A percentile compares a stretch with the other conserved stretches of the same genome.
phyloP scores from a whole-genome alignment of 164 flowering plant species.

The Stephania japonica region DNA sequence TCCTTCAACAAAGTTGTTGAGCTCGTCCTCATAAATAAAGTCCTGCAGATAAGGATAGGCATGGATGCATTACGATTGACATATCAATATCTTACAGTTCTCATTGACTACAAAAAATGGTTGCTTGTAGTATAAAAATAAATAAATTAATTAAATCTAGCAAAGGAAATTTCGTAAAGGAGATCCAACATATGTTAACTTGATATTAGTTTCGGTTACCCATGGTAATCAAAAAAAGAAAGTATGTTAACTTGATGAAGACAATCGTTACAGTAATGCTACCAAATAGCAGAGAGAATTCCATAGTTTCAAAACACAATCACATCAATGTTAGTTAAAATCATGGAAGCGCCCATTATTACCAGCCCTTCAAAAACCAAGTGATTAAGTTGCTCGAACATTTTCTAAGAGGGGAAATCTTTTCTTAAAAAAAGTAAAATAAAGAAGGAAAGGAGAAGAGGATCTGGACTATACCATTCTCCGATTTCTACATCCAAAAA shows the following conservation, averaged over 20 bases:
- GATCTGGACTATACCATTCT: slow-evolving; percentile 41
- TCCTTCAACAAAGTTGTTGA: slow-evolving; percentile 49
- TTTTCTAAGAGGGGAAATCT: too few species aligned
- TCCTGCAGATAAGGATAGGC: slow-evolving; percentile 40
- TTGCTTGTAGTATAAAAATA: background rate
- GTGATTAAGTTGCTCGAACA: background rate
- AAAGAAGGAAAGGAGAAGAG: background rate
- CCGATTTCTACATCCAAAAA: slow-evolving; percentile 88
- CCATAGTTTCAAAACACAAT: background rate
- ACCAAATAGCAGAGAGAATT: background rate
- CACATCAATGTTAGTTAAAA: background rate
- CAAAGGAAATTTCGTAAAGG: background rate
- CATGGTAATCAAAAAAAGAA: too few species aligned
- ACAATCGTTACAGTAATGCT: background rate
- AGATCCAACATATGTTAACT: background rate
- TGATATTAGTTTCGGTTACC: background rate
- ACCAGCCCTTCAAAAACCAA: background rate
- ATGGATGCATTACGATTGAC: background rate
- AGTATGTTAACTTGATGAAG: background rate
- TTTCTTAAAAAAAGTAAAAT: too few species aligned
- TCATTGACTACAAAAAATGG: background rate
- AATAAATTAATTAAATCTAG: background rate
- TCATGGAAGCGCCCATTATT: background rate
- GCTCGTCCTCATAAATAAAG: slow-evolving; percentile 87
- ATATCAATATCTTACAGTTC: background rate